These are phyloP conservation scores for Parsonsia alboflavescens DNA, from an alignment of 257 asterid genomes.

Conservation along the genomic window DNA sequence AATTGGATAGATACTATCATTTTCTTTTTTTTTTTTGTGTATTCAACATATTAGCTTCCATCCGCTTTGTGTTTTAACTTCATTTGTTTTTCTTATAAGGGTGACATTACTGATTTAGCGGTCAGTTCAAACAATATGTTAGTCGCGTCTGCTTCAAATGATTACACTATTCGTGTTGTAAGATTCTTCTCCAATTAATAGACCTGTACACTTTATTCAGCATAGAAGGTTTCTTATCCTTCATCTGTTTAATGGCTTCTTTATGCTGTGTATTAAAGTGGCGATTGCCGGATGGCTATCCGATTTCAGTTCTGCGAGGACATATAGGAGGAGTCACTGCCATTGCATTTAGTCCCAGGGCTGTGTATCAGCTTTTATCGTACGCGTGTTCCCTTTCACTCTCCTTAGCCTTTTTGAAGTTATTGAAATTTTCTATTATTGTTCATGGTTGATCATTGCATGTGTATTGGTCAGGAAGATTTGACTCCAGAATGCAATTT, in stretches of 20 bases:
- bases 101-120: slow-evolving; percentile 93
- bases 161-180: slow-evolving; percentile 92
- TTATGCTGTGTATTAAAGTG: slow-evolving; percentile 51
- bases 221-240: slow-evolving; percentile 19
- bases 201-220: background rate
- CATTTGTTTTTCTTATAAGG: slow-evolving; percentile 34
- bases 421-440: background rate
- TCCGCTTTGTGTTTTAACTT: slow-evolving; percentile 8
- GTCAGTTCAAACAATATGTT: slow-evolving; percentile 79
- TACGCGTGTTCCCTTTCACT: slow-evolving; percentile 35
- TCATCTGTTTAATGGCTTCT: background rate
- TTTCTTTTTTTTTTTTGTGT: background rate
- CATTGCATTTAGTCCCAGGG: slow-evolving; percentile 86
- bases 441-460: background rate
- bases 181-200: slow-evolving; percentile 30
- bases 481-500: background rate
- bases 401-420: slow-evolving; percentile 11
- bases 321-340: slow-evolving; percentile 96
- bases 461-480: background rate
- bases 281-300: slow-evolving; percentile 93
- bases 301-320: slow-evolving; percentile 92
- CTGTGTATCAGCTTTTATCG: slow-evolving; percentile 84
- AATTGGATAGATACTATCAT: background rate
- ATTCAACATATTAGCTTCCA: background rate
- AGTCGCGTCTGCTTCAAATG: slow-evolving; percentile 97